Base-by-base conservation (phyloP, 2,329 filamentous ascomycete species). In the Botrytis tulipae region DNA sequence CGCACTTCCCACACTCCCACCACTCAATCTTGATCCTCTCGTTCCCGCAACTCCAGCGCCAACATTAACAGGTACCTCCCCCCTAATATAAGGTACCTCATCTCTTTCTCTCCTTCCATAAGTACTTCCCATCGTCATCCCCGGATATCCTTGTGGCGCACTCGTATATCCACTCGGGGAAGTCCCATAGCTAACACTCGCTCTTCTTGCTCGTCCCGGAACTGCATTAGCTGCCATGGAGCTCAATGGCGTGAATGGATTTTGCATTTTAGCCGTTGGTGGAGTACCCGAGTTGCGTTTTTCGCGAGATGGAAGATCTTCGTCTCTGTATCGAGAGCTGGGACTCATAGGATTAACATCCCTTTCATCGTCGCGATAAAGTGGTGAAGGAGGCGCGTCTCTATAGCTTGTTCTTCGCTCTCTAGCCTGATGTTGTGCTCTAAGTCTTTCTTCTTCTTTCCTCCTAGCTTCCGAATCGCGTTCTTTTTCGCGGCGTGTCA, bases 71-170 rank as follows among this genome's bases (percentile, higher is more conserved):
- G 61, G 62, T 5, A 72, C 71, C 20, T 61, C 71, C 20, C 71
- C 71, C 25, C 71, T 69, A 5, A 72, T 4, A 44, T 72, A 72
- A 37, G 71, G 71, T 12, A 72, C 63, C 22, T 54, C 71, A 42
- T 68, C 65, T 18, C 32, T 20, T 0, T 66, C 62, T 12, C 48
- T 48, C 25, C 70, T 66, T n/a, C 35, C 70, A 51, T 40, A 65
- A 9, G 35, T 16, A 51, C 44, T 32, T 4, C 32, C 61, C 70
- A 51, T 42, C 16, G 32, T 40, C 70, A 48, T 59, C 6, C 51
- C 29, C 6, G 70, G 40, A 46, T 68, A 72, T 32, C 22, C 70
- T 12, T 72, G 70, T n/a, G 70, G 48, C 4, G 70, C 70, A 63
- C 32, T 67, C 22, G 25, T 29, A 32, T 71, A 71, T n/a, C 20